phyloP scores from a whole-genome alignment of 306 rosid genomes.

The Medicago lupulina region DNA sequence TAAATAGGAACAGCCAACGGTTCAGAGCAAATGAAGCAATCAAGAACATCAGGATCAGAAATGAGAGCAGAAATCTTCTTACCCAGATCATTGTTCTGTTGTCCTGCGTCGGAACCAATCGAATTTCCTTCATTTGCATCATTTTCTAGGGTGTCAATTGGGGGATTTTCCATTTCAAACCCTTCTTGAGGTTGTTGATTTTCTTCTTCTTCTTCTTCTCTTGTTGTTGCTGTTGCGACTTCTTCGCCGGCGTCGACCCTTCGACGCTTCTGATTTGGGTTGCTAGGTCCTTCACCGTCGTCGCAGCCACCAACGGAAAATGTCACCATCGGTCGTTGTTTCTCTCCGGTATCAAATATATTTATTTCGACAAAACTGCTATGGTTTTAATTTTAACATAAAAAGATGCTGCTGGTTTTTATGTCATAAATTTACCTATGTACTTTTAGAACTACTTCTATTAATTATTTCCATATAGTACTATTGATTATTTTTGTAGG shows the following conservation, averaged over 20 bases:
- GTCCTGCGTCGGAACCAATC: slow-evolving; percentile 19
- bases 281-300: slow-evolving; percentile 67
- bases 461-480: neutral
- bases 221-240: neutral
- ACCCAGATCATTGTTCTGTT: neutral
- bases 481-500: too few species aligned
- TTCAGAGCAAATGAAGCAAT: slow-evolving; percentile 80
- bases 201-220: neutral
- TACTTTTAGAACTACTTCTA: neutral
- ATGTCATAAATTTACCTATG: neutral
- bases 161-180: slow-evolving; percentile 28
- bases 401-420: neutral
- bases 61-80: slow-evolving; percentile 49
- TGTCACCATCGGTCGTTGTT: slow-evolving; percentile 52
- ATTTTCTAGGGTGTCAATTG: slow-evolving; percentile 24
- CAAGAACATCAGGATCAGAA: slow-evolving; percentile 79
- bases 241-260: slow-evolving; percentile 27
- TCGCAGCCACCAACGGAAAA: slow-evolving; percentile 72
- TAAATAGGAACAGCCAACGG: slow-evolving; percentile 65
- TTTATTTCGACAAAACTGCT: neutral
- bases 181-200: neutral
- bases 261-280: slow-evolving; percentile 49
- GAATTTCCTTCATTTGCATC: neutral
- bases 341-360: neutral
- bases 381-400: neutral